phyloP scores from a whole-genome alignment of 192 early-diverging fungal species.

The Dissophora globulifera region DNA sequence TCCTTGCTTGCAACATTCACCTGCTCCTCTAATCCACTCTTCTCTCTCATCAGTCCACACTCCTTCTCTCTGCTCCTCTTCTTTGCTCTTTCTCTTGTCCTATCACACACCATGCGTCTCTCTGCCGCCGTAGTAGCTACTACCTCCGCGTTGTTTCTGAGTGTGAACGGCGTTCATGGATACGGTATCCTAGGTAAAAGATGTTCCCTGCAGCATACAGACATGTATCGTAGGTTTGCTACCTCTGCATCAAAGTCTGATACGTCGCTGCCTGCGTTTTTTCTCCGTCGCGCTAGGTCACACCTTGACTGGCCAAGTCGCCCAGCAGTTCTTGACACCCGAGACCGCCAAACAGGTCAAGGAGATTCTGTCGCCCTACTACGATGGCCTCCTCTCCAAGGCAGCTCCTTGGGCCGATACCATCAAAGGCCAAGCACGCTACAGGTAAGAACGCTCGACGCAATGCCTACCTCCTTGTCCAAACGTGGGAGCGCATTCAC shows the following conservation, averaged over 20 bases:
- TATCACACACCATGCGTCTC: not conserved
- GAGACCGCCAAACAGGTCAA: constrained; percentile 48
- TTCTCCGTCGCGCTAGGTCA: constrained; percentile 18
- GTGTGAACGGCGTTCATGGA: constrained; percentile 13
- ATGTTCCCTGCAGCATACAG: not conserved
- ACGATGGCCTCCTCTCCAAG: constrained; percentile 48
- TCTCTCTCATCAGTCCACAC: not conserved
- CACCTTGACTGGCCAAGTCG: constrained; percentile 47
- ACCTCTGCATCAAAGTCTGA: too few relatives aligned
- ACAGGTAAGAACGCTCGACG: constrained; percentile 41
- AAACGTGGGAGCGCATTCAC: too few relatives aligned
- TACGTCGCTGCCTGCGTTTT: too few relatives aligned
- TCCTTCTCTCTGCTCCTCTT: not conserved
- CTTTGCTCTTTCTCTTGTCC: not conserved
- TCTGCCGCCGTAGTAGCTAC: not conserved
- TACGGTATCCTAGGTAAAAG: constrained; percentile 46
- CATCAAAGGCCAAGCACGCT: constrained; percentile 43
- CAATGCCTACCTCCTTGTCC: not conserved
- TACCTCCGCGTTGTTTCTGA: constrained; percentile 7
- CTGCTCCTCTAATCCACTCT: too few relatives aligned
- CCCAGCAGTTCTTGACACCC: constrained; percentile 40
- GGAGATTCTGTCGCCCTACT: constrained; percentile 44
- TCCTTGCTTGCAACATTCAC: too few relatives aligned
- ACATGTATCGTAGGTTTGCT: too few relatives aligned
- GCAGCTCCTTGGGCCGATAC: constrained; percentile 52